Conservation (phyloP, 345 rosid genomes). For the Camelina neglecta region DNA sequence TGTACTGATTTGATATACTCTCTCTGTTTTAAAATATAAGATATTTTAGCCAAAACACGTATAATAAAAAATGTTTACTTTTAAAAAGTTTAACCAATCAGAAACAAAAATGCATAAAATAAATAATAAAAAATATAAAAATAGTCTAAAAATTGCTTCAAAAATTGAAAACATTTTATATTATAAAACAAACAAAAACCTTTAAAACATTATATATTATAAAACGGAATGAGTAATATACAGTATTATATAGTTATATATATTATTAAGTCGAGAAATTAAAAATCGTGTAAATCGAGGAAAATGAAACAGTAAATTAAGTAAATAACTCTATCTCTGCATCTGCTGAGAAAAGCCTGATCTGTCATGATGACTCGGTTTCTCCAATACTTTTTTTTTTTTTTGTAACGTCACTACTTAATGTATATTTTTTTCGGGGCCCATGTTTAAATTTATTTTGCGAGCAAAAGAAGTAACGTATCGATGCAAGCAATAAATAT, state of each 20-base stretch:
- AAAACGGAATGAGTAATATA: no score
- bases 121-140: no score
- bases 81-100: no score
- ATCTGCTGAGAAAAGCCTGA: conserved; percentile 24
- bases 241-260: no score
- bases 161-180: no score
- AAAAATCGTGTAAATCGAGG: conserved; percentile 13
- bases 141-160: no score
- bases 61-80: no score
- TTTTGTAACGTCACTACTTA: not conserved
- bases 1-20: not conserved
- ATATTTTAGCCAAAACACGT: no score
- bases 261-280: not conserved
- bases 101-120: no score
- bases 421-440: conserved; percentile 9
- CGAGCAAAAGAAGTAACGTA: conserved; percentile 36
- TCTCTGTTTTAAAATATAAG: no score
- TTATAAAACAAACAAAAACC: no score
- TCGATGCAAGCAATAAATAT: conserved; percentile 25
- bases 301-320: not conserved
- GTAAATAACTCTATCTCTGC: not conserved
- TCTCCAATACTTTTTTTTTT: not conserved
- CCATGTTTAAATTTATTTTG: conserved; percentile 11
- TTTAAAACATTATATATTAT: no score
- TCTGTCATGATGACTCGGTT: conserved; percentile 30